These are phyloP conservation scores for Ceratobasidium papillatum DNA, from an alignment of 1,284 basidiomycete species.

Conservation along the genomic window DNA sequence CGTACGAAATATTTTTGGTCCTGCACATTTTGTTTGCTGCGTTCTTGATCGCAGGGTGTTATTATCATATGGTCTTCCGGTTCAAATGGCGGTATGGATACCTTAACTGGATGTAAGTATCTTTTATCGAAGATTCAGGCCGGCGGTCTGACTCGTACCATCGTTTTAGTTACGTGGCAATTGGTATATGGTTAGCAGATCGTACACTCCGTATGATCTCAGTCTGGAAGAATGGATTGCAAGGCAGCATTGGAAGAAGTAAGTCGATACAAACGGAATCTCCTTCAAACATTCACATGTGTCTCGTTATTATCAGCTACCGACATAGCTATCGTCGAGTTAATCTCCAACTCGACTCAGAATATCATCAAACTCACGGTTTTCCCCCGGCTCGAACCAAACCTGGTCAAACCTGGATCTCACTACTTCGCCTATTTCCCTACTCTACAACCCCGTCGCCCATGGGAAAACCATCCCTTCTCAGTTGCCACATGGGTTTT, in stretches of 20 bases:
- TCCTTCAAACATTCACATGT: too few relatives aligned
- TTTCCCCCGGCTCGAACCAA: slow-evolving; percentile 8
- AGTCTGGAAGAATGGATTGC: slow-evolving; percentile 11
- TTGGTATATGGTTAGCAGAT: slow-evolving; percentile 37
- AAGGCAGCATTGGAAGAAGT: not conserved
- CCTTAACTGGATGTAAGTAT: slow-evolving; percentile 38
- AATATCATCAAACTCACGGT: slow-evolving; percentile 23
- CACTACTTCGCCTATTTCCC: slow-evolving; percentile 28
- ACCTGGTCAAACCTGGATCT: not conserved
- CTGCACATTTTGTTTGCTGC: slow-evolving; percentile 19
- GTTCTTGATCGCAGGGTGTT: slow-evolving; percentile 24
- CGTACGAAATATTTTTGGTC: slow-evolving; percentile 33
- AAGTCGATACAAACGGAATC: too few relatives aligned
- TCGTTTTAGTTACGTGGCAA: slow-evolving; percentile 16
- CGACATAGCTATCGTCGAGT: not conserved
- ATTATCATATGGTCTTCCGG: slow-evolving; percentile 34
- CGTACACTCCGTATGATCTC: slow-evolving; percentile 12
- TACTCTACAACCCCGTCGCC: slow-evolving; percentile 15
- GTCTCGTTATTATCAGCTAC: not conserved
- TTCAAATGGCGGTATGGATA: slow-evolving; percentile 31
- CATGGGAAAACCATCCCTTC: slow-evolving; percentile 39
- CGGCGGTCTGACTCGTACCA: not conserved
- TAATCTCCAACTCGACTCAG: slow-evolving; percentile 2
- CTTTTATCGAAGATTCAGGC: not conserved
- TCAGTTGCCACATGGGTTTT: slow-evolving; percentile 23